Conservation (phyloP, 768 basidiomycete genomes). For the Pleurotus tuoliensis region DNA sequence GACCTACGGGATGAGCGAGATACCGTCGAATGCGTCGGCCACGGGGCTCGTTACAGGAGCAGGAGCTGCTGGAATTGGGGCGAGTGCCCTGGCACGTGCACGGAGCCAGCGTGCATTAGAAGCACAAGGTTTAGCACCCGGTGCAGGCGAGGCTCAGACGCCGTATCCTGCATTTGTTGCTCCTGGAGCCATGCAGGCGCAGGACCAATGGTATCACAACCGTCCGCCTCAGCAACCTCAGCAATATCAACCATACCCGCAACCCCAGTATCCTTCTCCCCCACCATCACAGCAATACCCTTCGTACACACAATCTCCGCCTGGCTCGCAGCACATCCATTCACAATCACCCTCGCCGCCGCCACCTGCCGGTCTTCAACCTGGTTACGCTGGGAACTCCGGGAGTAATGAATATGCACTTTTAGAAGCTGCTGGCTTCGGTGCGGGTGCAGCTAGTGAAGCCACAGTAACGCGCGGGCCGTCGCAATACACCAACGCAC, state of each 20-base stretch:
- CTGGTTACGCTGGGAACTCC: neutral
- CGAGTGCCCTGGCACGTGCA: constrained; percentile 27
- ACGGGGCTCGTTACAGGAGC: constrained; percentile 16
- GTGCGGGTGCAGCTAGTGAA: constrained; percentile 1
- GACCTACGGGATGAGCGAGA: constrained; percentile 49
- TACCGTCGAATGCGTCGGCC: constrained; percentile 11
- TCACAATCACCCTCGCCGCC: constrained; percentile 10
- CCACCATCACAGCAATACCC: no score
- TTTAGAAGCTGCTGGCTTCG: constrained; percentile 21
- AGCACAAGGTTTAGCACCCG: constrained; percentile 11
- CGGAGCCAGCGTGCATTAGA: constrained; percentile 28
- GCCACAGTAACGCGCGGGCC: constrained; percentile 16
- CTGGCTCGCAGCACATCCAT: neutral
- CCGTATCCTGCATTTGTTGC: constrained; percentile 14
- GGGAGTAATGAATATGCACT: constrained; percentile 14
- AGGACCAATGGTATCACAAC: neutral
- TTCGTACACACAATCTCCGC: no score
- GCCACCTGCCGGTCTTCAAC: neutral
- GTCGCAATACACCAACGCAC: neutral
- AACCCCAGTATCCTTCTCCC: no score
- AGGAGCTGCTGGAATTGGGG: constrained; percentile 40
- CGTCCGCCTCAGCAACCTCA: neutral
- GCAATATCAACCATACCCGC: neutral
- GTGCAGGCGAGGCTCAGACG: constrained; percentile 8
- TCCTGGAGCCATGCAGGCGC: neutral